Percentiles rank a stretch among this genome's conserved stretches.
phyloP scores from a whole-genome alignment of 2,329 filamentous ascomycete genomes.

The Passalora sequoiae region DNA sequence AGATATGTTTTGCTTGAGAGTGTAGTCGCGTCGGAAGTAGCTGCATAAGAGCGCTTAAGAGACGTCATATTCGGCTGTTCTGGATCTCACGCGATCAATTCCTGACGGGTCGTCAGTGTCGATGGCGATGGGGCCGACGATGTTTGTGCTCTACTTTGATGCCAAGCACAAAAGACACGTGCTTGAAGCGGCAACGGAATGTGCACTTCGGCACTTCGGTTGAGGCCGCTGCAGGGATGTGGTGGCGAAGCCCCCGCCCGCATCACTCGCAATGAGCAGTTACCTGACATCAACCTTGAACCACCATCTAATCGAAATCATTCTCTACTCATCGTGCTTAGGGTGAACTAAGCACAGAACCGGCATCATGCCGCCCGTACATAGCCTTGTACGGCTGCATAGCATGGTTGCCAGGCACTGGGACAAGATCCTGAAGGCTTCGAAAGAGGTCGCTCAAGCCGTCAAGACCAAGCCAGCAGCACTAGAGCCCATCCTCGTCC shows the following conservation, averaged over 20 bases:
- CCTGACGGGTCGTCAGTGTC: background rate
- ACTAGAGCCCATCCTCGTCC: slow-evolving; percentile 56
- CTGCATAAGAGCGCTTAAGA: slow-evolving; percentile 54
- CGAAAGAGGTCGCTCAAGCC: slow-evolving; percentile 29
- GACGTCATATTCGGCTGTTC: slow-evolving; percentile 62
- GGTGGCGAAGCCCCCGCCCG: too few relatives aligned
- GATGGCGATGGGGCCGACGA: background rate
- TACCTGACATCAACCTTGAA: slow-evolving; percentile 7
- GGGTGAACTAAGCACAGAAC: slow-evolving; percentile 12
- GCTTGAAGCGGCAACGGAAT: background rate
- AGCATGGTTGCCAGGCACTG: slow-evolving; percentile 33
- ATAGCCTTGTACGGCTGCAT: slow-evolving; percentile 34
- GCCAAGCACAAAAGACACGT: background rate
- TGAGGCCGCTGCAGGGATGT: too few relatives aligned
- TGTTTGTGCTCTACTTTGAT: slow-evolving; percentile 2
- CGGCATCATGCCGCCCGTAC: slow-evolving; percentile 34
- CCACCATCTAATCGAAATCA: too few relatives aligned
- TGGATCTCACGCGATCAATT: slow-evolving; percentile 33
- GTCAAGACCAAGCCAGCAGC: slow-evolving; percentile 35
- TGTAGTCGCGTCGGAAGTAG: slow-evolving; percentile 56
- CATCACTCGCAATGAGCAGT: too few relatives aligned
- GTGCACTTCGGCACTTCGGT: background rate
- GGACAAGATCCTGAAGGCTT: slow-evolving; percentile 18
- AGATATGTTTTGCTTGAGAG: slow-evolving; percentile 96
- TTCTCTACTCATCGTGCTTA: slow-evolving; percentile 11